Percentiles rank a stretch among this genome's conserved stretches.
Evolutionary conservation across 2,329 filamentous ascomycete genomes (phyloP).

Genomic region (Microcyclospora tardicrescens): DNA sequence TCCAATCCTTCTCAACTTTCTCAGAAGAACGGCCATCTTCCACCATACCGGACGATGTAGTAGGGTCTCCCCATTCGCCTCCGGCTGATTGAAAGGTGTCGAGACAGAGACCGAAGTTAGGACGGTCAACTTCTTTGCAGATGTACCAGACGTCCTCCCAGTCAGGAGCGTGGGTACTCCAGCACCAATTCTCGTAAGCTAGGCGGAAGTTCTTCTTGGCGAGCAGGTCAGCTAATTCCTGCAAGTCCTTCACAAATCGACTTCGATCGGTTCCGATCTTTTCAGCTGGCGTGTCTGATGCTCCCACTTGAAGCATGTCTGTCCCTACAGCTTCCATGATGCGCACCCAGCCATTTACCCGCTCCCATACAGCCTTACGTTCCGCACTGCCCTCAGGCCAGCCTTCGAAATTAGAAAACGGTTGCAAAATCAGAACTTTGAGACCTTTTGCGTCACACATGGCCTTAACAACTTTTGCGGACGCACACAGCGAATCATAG

Average conservation of each 20-base stretch:
- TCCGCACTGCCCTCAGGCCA: slow-evolving; percentile 49
- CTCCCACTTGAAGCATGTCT: slow-evolving; percentile 56
- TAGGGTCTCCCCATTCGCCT: slow-evolving; percentile 61
- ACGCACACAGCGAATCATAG: slow-evolving; percentile 44
- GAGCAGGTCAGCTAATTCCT: slow-evolving; percentile 50
- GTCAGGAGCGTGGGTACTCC: slow-evolving; percentile 54
- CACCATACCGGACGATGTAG: slow-evolving; percentile 46
- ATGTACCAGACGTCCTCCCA: slow-evolving; percentile 63
- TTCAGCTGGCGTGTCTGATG: slow-evolving; percentile 46
- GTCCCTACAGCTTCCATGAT: slow-evolving; percentile 60
- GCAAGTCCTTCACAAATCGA: slow-evolving; percentile 48
- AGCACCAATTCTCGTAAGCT: slow-evolving; percentile 75
- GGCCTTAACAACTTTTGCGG: slow-evolving; percentile 41
- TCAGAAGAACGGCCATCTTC: slow-evolving; percentile 32
- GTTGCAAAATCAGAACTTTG: slow-evolving; percentile 58
- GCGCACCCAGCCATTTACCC: slow-evolving; percentile 53
- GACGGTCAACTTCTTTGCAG: slow-evolving; percentile 46
- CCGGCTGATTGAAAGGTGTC: slow-evolving; percentile 68
- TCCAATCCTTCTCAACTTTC: slow-evolving; percentile 34
- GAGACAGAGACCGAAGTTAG: slow-evolving; percentile 60
- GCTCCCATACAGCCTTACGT: slow-evolving; percentile 48
- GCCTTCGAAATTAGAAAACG: slow-evolving; percentile 65
- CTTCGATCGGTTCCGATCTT: slow-evolving; percentile 40
- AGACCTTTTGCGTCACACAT: slow-evolving; percentile 44
- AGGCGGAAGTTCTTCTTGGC: slow-evolving; percentile 45